phyloP scores from a whole-genome alignment of 2,329 filamentous ascomycete species.

The Colletotrichum plurivorum region DNA sequence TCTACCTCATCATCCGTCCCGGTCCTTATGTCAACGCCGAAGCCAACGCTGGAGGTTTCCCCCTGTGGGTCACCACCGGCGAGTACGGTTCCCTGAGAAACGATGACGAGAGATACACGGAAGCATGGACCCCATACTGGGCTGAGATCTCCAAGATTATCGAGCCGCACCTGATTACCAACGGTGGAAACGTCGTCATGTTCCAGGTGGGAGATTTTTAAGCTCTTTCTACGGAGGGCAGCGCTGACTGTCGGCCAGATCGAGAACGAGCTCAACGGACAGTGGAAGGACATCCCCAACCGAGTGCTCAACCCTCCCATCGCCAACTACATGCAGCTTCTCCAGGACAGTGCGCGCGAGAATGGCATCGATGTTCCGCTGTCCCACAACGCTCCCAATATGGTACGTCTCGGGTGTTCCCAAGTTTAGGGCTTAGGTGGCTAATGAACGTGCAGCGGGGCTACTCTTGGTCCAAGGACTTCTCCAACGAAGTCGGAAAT shows the following conservation, averaged over 20 bases:
- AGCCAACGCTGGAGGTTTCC: slow-evolving; percentile 73
- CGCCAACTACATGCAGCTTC: slow-evolving; percentile 69
- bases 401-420: slow-evolving; percentile 48
- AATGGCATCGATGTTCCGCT: slow-evolving; percentile 72
- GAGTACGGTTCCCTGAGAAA: slow-evolving; percentile 68
- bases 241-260: slow-evolving; percentile 52
- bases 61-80: slow-evolving; percentile 74
- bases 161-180: slow-evolving; percentile 67
- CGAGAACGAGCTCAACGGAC: slow-evolving; percentile 67
- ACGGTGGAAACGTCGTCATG: slow-evolving; percentile 69
- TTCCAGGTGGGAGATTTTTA: slow-evolving; percentile 51
- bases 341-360: slow-evolving; percentile 66
- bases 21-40: slow-evolving; percentile 77
- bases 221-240: rapidly evolving
- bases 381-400: slow-evolving; percentile 72
- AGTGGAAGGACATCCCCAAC: slow-evolving; percentile 57
- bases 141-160: slow-evolving; percentile 64
- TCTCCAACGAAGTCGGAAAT: slow-evolving; percentile 67
- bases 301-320: slow-evolving; percentile 63
- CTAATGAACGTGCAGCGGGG: slow-evolving; percentile 43
- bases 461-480: slow-evolving; percentile 73
- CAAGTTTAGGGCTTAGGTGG: too few relatives aligned
- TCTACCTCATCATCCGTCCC: slow-evolving; percentile 63
- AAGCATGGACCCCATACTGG: slow-evolving; percentile 69
- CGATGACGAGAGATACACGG: slow-evolving; percentile 65